A percentile compares a stretch with the other conserved stretches of the same genome.
phyloP scores from a whole-genome alignment of 352 stramenopile species.

The Phytophthora podocarpi region DNA sequence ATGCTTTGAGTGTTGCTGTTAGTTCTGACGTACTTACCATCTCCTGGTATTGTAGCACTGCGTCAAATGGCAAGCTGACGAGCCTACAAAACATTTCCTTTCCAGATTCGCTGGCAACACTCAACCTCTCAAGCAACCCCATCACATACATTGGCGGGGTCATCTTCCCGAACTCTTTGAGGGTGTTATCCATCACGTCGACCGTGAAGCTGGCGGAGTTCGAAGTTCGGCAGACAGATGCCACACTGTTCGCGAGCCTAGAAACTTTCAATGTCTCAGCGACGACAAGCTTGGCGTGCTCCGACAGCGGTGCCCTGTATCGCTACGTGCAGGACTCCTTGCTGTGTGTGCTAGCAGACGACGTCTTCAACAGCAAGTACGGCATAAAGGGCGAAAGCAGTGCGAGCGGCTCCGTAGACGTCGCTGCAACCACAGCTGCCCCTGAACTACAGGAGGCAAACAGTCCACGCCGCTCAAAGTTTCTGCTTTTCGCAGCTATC shows the following conservation, averaged over 20 bases:
- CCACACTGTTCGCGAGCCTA: slow-evolving; percentile 28
- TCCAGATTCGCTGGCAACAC: slow-evolving; percentile 28
- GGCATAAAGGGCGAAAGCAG: slow-evolving; percentile 11
- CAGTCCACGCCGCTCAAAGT: slow-evolving; percentile 40
- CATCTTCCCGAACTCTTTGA: slow-evolving; percentile 35
- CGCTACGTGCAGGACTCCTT: slow-evolving; percentile 47
- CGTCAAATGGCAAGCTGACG: slow-evolving; percentile 33
- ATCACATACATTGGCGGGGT: slow-evolving; percentile 42
- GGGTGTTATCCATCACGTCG: slow-evolving; percentile 28
- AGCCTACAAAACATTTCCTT: slow-evolving; percentile 42
- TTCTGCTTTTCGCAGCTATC: slow-evolving; percentile 29
- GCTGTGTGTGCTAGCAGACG: slow-evolving; percentile 49
- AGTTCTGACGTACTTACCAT: background rate
- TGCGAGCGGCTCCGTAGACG: slow-evolving; percentile 8
- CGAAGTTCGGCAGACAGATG: slow-evolving; percentile 45
- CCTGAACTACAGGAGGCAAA: slow-evolving; percentile 26
- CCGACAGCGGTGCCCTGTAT: slow-evolving; percentile 32
- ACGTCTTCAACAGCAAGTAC: slow-evolving; percentile 44
- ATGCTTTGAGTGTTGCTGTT: background rate
- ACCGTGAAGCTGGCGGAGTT: slow-evolving; percentile 42
- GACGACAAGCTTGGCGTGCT: slow-evolving; percentile 40
- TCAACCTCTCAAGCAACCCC: slow-evolving; percentile 46
- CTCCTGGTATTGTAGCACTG: slow-evolving; percentile 12
- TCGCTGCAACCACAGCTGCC: background rate
- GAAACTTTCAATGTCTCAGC: slow-evolving; percentile 39